Evolutionary conservation across 2,329 filamentous ascomycete species (phyloP).

Genomic region (Aspergillus chevalieri): DNA sequence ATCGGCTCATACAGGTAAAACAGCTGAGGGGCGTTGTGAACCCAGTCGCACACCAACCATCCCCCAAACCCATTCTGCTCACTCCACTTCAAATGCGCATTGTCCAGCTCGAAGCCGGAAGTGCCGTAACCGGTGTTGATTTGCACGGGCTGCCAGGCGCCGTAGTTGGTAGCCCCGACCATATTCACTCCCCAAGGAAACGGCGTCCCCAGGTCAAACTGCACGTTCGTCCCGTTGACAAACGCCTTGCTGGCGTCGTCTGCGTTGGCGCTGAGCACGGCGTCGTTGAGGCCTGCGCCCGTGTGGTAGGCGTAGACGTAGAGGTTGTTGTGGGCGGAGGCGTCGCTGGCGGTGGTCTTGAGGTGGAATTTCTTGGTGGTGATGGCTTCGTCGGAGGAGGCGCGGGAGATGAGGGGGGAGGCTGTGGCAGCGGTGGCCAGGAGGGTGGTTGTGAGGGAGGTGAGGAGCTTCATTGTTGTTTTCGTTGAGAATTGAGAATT

Average conservation of each 20-base stretch:
- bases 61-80: constrained; percentile 29
- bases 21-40: constrained; percentile 34
- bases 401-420: constrained; percentile 17
- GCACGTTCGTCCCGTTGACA: constrained; percentile 28
- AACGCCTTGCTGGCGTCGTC: constrained; percentile 21
- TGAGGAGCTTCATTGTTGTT: constrained; percentile 24
- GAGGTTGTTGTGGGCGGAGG: constrained; percentile 27
- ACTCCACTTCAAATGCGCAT: constrained; percentile 22
- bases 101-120: constrained; percentile 25
- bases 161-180: constrained; percentile 25
- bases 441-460: constrained; percentile 22
- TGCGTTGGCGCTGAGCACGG: constrained; percentile 23
- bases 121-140: constrained; percentile 31
- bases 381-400: constrained; percentile 11
- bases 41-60: constrained; percentile 39
- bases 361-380: constrained; percentile 24
- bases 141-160: constrained; percentile 30
- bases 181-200: constrained; percentile 29
- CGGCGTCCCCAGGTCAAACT: constrained; percentile 22
- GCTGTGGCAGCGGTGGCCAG: constrained; percentile 22
- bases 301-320: constrained; percentile 36
- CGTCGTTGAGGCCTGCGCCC: constrained; percentile 35
- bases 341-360: constrained; percentile 29
- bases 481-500: background rate
- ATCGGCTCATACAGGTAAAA: constrained; percentile 29